Conservation (phyloP, 2,329 filamentous ascomycete genomes). For the Stagonosporopsis rhizophila region DNA sequence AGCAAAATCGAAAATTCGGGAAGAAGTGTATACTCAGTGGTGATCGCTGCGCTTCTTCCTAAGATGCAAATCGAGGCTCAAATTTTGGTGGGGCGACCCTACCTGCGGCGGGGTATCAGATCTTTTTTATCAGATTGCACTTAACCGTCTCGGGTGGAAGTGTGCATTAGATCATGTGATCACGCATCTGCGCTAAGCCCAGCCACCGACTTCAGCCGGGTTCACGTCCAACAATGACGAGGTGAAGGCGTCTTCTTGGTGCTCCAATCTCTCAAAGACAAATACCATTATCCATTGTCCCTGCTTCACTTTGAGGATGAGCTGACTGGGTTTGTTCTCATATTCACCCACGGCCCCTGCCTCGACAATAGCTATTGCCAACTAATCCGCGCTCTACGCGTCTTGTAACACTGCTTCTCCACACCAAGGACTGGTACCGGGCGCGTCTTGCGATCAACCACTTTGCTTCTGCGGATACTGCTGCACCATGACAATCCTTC, state of each 20-base stretch:
- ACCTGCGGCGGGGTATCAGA: slow-evolving; percentile 23
- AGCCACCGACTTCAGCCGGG: slow-evolving; percentile 19
- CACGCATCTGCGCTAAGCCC: slow-evolving; percentile 19
- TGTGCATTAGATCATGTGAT: slow-evolving; percentile 10
- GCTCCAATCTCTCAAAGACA: slow-evolving; percentile 19
- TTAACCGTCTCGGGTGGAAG: slow-evolving; percentile 10
- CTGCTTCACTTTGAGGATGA: slow-evolving; percentile 12
- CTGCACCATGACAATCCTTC: slow-evolving; percentile 41
- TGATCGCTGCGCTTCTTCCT: slow-evolving; percentile 10
- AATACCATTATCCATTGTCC: slow-evolving; percentile 3
- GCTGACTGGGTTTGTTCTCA: slow-evolving; percentile 24
- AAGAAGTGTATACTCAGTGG: neutral
- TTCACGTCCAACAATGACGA: slow-evolving; percentile 26
- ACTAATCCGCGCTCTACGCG: neutral
- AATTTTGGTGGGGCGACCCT: slow-evolving; percentile 35
- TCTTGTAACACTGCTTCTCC: neutral
- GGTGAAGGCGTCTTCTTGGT: slow-evolving; percentile 21
- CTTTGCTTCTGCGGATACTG: neutral
- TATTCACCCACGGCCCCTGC: slow-evolving; percentile 22
- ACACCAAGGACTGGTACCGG: neutral
- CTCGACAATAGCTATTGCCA: slow-evolving; percentile 1
- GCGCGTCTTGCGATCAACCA: neutral
- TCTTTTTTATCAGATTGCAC: slow-evolving; percentile 31
- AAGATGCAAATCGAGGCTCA: slow-evolving; percentile 26
- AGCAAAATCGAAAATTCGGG: neutral